Base-by-base conservation (phyloP, 83 land plant genomes). In the Larix sibirica region DNA sequence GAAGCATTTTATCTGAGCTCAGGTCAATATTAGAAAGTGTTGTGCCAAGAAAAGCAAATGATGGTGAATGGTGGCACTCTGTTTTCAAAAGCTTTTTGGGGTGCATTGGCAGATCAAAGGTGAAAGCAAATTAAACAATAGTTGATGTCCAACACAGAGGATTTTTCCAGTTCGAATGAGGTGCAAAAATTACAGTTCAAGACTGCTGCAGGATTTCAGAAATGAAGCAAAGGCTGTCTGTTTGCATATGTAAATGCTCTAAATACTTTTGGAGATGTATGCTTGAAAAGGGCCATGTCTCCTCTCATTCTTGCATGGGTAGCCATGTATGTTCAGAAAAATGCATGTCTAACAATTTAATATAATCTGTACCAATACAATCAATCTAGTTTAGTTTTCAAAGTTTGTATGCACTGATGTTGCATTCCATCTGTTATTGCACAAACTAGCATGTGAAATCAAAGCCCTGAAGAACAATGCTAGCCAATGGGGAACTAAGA, bases 41-140 rank as follows among this genome's bases (percentile, higher is more conserved):
- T 42, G 78, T 87, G 2, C 63, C 79, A 26, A 33, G 83, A 21
- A 24, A 14, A 62, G 83, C 74, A 16, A 62, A 31, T 21, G 67
- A 68, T 16, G 89, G 78, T 8, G 85, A 88, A 21, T 40, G 0
- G 14, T 88, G 90, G 88, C 88, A 83, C 42, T 64, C 85, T n/a
- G 6, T 13, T 14, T 88, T 82, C 67, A 62, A 83, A 65, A 40
- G n/a, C 10, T 85, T 88, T 80, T 81, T 88, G n/a, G 17, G 26
- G 12, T 23, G 44, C 85, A 1, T 70, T 88, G 42, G 84, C 62
- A 56, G 88, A 82, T 3, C 67, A 85, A 50, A 82, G 88, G 23
- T 33, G 68, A 66, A 4, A 31, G 1, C 54, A 88, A 58, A 80
- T 82, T 33, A 36, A 75, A 21, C 31, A 71, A 0, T 88, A 88